These are phyloP conservation scores for Penicillium sp. DNA, from an alignment of 2,329 filamentous ascomycete species.

Conservation along the genomic window DNA sequence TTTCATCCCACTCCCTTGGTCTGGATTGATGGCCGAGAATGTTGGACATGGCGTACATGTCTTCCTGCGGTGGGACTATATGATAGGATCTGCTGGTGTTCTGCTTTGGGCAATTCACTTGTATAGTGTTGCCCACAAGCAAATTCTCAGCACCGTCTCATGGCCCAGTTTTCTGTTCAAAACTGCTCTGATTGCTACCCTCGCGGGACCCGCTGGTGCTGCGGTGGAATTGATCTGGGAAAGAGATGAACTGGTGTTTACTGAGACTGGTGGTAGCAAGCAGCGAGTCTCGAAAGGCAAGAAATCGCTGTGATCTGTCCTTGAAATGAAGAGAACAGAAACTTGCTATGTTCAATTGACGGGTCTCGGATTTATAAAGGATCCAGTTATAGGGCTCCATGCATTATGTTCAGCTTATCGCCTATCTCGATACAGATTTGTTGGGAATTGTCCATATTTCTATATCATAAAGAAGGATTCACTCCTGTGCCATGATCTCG, in stretches of 20 bases:
- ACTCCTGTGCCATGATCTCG: constrained; percentile 14
- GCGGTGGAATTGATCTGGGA: constrained; percentile 52
- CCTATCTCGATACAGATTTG: not conserved
- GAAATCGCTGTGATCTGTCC: constrained; percentile 21
- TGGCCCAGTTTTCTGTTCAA: constrained; percentile 36
- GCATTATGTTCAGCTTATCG: not conserved
- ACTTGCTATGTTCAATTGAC: too few species aligned
- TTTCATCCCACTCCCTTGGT: constrained; percentile 36
- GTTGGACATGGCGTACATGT: constrained; percentile 46
- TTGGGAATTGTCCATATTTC: too few species aligned
- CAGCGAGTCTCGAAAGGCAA: constrained; percentile 32
- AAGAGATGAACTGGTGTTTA: constrained; percentile 48
- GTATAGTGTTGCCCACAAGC: constrained; percentile 31
- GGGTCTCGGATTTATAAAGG: too few species aligned
- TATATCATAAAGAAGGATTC: not conserved
- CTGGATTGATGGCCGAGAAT: constrained; percentile 29
- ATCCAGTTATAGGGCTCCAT: not conserved
- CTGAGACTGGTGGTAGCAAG: constrained; percentile 36
- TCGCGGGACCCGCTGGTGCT: constrained; percentile 49
- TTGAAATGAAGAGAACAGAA: too few species aligned
- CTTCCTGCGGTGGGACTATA: constrained; percentile 54
- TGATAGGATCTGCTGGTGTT: constrained; percentile 45
- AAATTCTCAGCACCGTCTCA: constrained; percentile 26
- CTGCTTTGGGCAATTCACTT: constrained; percentile 49
- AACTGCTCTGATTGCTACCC: constrained; percentile 33